Percentiles rank a stretch among this genome's conserved stretches.
phyloP scores from a whole-genome alignment of 2,329 filamentous ascomycete species.

The Alternaria atra region DNA sequence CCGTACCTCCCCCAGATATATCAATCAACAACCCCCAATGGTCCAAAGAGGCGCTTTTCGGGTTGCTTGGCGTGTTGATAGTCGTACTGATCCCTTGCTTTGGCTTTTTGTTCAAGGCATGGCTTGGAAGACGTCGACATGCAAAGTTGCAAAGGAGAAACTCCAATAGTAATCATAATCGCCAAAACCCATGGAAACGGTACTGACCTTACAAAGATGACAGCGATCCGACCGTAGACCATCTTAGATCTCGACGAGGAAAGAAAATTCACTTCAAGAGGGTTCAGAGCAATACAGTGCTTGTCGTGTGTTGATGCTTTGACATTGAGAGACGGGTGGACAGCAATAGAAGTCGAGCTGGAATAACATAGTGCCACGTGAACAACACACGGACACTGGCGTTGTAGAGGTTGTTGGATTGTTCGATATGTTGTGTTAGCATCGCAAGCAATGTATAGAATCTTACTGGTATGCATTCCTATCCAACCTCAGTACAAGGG shows the following conservation, averaged over 20 bases:
- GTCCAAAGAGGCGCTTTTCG: slow-evolving; percentile 1
- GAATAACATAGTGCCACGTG: not conserved
- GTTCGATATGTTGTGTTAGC: not conserved
- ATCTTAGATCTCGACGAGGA: slow-evolving; percentile 1
- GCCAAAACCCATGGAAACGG: not conserved
- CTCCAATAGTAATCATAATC: not conserved
- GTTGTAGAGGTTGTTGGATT: too few species aligned
- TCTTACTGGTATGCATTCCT: not conserved
- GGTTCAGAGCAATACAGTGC: not conserved
- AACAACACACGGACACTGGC: not conserved
- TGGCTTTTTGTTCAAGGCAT: not conserved
- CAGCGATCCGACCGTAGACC: not conserved
- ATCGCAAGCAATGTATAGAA: not conserved
- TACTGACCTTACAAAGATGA: not conserved
- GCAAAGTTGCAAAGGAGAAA: not conserved
- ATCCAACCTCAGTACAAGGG: slow-evolving; percentile 2
- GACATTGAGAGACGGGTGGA: not conserved
- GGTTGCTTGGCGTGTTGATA: not conserved
- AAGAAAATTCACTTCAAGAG: not conserved
- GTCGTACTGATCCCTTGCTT: not conserved
- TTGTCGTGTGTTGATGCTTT: slow-evolving; percentile 1
- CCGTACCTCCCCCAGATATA: not conserved
- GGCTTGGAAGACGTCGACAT: not conserved
- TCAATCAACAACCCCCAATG: not conserved
- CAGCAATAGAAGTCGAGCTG: not conserved